Evolutionary conservation across 306 rosid genomes (phyloP), one percentile per base, ranked within the genome.

Genomic region (Macrotyloma uniflorum): DNA sequence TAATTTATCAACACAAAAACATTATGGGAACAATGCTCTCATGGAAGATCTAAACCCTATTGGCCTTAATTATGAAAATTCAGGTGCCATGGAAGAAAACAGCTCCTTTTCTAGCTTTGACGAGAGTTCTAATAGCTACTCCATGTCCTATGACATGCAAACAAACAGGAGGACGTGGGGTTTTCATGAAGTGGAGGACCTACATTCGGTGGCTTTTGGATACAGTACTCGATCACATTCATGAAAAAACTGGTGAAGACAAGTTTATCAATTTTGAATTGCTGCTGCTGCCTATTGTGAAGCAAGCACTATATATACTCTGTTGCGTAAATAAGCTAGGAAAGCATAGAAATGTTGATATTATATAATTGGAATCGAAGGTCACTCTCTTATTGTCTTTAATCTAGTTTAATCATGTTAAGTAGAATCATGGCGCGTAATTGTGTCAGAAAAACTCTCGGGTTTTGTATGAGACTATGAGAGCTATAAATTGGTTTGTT

Each of bases 201-300:
- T 91, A 36, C 92, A 87, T 71, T 90, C 94, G 2, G 75, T 86
- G 76, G 89, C 96, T 83, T 95, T 92, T 83, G 89, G 97, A 70
- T 88, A 89, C 47, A n/a, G 66, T 13, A 53, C 70, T 62, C 32
- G 22, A 62, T 80, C 74, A 54, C 40, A 73, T 76, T 82, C 83
- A 50, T 83, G 70, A 82, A 75, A 24, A 36, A 45, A 77, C 55
- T 74, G 80, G 84, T 74, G 90, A 83, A 81, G 77, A 82, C 38
- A 22, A 50, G 12, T 32, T 42, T 65, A 74, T 79, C 78, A 73
- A 61, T 85, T 78, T 86, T 80, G 86, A 82, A 79, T 73, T 86
- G 67, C 64, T 78, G 67, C 64, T 78, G 80, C 80, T 74, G 32
- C 77, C 58, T 79, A 70, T 46, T 78, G 50, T 79, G 76, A 78